Base-by-base conservation (phyloP, 805 yeast genomes). In the Yarrowia sp. region DNA sequence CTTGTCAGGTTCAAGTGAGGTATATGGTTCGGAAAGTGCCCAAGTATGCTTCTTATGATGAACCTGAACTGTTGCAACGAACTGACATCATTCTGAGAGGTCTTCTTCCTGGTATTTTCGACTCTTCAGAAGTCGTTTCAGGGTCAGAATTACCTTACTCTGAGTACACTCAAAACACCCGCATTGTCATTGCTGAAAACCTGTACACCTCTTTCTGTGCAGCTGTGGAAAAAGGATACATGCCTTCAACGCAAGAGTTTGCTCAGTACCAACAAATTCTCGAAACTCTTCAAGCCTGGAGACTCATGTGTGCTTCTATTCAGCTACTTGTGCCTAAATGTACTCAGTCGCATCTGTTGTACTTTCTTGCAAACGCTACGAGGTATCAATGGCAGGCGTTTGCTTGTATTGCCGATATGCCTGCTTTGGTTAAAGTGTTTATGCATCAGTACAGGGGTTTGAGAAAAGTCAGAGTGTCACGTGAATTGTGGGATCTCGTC, bases 341-440 rank as follows among this genome's bases (percentile, higher is more conserved):
- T 36, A 15, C 41, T n/a, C 57, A 61, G 17, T n/a, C 47, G 3
- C 41, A 28, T 11, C 39, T 86, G 1, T 74, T 76, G 42, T 78
- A 76, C 60, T 81, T 81, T 67, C 78, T 82, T 44, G 72, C 74
- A 60, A 71, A 63, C 62, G 50, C 66, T 4, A 48, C 69, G 13
- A 57, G 65, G 15, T 60, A 68, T 47, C 66, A 71, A 42, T 55
- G 65, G 44, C 64, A 47, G 14, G 62, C 64, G 14, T 70, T 71
- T 53, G 66, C 69, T 3, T 68, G 71, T 1, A 43, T 71, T 18
- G 71, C 68, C 2, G 64, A 68, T 35, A 43, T 69, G 18, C 61
- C 68, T 35, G 69, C 66, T 10, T 44, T 71, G 31, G 61, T 71
- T 22, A 61, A 63, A 38, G 60, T 64, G 35, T 67, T 71, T 39